Evolutionary conservation across 805 yeast genomes (phyloP).

Genomic region (Cyberlindnera mississippiensis): DNA sequence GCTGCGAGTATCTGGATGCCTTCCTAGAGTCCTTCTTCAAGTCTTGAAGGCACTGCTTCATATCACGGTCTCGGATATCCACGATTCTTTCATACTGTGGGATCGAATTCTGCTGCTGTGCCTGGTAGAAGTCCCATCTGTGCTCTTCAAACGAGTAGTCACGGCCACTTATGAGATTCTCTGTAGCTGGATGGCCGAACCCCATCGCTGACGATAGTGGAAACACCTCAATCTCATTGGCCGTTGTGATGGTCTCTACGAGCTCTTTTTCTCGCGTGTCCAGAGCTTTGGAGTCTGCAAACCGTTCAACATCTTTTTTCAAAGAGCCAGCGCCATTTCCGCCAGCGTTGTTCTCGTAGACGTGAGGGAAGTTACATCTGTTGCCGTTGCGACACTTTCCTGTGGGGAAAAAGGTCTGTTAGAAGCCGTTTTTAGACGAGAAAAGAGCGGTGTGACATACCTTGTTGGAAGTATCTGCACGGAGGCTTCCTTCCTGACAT

Average conservation of each 20-base stretch:
- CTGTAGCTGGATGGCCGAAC: slow-evolving; percentile 42
- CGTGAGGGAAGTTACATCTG: slow-evolving; percentile 42
- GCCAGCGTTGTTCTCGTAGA: slow-evolving; percentile 21
- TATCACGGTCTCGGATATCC: slow-evolving; percentile 42
- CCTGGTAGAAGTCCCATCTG: slow-evolving; percentile 42
- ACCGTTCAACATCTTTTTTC: slow-evolving; percentile 7
- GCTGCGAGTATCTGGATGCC: slow-evolving; percentile 57
- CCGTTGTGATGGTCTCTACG: slow-evolving; percentile 20
- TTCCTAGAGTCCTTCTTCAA: slow-evolving; percentile 38
- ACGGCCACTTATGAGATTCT: slow-evolving; percentile 46
- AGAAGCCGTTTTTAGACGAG: background rate
- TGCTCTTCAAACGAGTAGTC: slow-evolving; percentile 54
- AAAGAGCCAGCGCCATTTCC: background rate
- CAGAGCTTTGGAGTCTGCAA: slow-evolving; percentile 8
- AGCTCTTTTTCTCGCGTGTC: slow-evolving; percentile 29
- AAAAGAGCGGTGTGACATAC: slow-evolving; percentile 16
- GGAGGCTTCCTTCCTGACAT: slow-evolving; percentile 30
- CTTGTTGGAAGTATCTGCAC: slow-evolving; percentile 42
- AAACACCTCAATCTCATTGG: slow-evolving; percentile 25
- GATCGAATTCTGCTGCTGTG: slow-evolving; percentile 34
- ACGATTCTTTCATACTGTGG: slow-evolving; percentile 39
- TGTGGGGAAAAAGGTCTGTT: background rate
- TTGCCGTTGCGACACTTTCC: slow-evolving; percentile 39
- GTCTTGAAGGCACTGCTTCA: slow-evolving; percentile 38
- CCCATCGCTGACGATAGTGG: slow-evolving; percentile 42